phyloP scores from a whole-genome alignment of 192 early-diverging fungal species.

The Dissophora ornata region DNA sequence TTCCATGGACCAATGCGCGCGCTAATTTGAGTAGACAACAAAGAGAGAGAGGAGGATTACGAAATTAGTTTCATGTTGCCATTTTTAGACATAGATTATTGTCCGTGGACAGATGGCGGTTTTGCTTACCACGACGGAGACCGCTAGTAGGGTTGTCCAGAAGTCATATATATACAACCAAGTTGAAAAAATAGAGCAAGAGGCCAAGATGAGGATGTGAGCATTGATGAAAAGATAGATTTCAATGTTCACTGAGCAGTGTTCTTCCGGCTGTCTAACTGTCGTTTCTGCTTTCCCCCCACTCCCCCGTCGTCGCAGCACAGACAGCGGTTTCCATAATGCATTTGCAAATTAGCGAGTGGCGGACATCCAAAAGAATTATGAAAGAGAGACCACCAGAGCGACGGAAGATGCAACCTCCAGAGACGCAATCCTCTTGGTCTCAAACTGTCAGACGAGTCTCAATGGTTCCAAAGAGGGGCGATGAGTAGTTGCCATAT shows the following conservation, averaged over 20 bases:
- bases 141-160: slow-evolving; percentile 17
- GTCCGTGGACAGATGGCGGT: too few relatives aligned
- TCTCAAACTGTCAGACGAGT: too few relatives aligned
- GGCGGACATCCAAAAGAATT: not conserved
- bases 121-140: slow-evolving; percentile 41
- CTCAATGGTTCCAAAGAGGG: too few relatives aligned
- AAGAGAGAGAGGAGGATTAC: not conserved
- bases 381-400: not conserved
- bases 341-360: not conserved
- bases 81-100: too few relatives aligned
- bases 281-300: not conserved
- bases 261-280: not conserved
- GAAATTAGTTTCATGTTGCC: too few relatives aligned
- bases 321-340: not conserved
- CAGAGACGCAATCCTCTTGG: too few relatives aligned
- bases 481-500: too few relatives aligned
- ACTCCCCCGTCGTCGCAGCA: not conserved
- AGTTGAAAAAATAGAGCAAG: not conserved
- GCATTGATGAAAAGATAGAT: not conserved
- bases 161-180: too few relatives aligned
- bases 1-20: slow-evolving; percentile 72
- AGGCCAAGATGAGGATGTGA: not conserved
- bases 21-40: slow-evolving; percentile 43
- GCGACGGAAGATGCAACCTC: too few relatives aligned
- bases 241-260: too few relatives aligned